Base-by-base conservation (phyloP, 345 rosid species). In the Gossypium longicalyx region DNA sequence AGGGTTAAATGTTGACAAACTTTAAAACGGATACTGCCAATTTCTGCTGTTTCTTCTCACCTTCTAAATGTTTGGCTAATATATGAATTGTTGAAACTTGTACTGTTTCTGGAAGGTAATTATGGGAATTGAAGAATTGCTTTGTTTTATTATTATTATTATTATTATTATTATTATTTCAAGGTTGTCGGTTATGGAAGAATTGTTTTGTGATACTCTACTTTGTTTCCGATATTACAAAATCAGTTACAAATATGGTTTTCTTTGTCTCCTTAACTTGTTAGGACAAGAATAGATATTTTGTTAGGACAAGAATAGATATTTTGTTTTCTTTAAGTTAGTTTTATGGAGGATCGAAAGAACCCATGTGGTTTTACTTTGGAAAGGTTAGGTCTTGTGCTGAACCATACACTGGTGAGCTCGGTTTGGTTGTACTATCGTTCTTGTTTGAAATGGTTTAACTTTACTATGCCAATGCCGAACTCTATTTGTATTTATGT, bases 11-110 rank as follows among this genome's bases (percentile, higher is more conserved):
- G 53, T 45, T 67, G 19, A 52, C 27, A 9, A 4, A 5, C 25
- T 49, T 49, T 48, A 16, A 25, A 51, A 6, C 61, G 34, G 27
- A 70, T n/a, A 52, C 73, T n/a, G 73, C 47, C 60, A 52, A 70
- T 52, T 52, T 19, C 20, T 12, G 16, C 27, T 23, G 8, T 67
- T 45, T 49, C 8, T 27, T 9, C 23, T 22, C 41, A 34, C 23
- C 57, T 51, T 17, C 70, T 6, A 12, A 12, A 43, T 45, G 13
- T 13, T 67, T 45, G n/a, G 15, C 48, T 48, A 69, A 9, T 51
- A 8, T 38, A 41, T 19, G 17, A 70, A 70, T 29, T 17, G 17
- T 66, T 44, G 53, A 54, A 54, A 23, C 10, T 15, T 45, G 51
- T 66, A 4, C 22, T 48, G 10, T 47, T 16, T 67, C 29, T 51